Evolutionary conservation across 257 asterid species (phyloP).

Genomic region (Linaria vulgaris): DNA sequence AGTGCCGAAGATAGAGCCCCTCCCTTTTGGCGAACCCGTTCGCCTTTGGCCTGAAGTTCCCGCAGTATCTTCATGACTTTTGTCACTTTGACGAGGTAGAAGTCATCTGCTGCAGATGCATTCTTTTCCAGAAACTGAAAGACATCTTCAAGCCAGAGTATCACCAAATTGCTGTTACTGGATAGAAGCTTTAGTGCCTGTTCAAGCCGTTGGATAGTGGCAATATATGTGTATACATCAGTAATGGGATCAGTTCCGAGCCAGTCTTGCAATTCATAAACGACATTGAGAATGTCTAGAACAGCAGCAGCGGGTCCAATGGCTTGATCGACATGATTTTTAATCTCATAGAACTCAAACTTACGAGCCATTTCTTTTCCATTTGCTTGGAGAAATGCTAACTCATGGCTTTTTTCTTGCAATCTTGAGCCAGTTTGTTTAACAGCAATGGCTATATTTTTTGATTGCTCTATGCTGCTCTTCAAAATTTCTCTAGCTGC

Average conservation of each 20-base stretch:
- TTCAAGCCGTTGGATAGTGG: slow-evolving; percentile 44
- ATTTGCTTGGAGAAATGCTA: slow-evolving; percentile 33
- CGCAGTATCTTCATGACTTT: slow-evolving; percentile 41
- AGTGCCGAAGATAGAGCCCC: slow-evolving; percentile 44
- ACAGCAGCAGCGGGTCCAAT: slow-evolving; percentile 64
- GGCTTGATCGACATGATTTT: slow-evolving; percentile 44
- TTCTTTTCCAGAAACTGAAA: slow-evolving; percentile 33
- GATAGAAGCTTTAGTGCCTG: slow-evolving; percentile 68
- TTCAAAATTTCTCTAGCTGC: slow-evolving; percentile 54
- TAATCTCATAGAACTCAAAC: slow-evolving; percentile 50
- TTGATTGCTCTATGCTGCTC: slow-evolving; percentile 59
- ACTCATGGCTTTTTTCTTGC: slow-evolving; percentile 27
- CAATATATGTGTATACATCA: slow-evolving; percentile 35
- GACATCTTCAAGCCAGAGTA: slow-evolving; percentile 73
- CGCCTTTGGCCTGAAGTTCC: slow-evolving; percentile 44
- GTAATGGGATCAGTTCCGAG: slow-evolving; percentile 32
- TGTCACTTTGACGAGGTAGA: slow-evolving; percentile 39
- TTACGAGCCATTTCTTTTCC: slow-evolving; percentile 39
- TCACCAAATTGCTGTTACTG: slow-evolving; percentile 53
- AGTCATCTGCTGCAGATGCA: slow-evolving; percentile 30
- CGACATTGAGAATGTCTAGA: slow-evolving; percentile 49
- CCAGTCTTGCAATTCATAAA: slow-evolving; percentile 47
- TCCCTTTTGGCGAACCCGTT: slow-evolving; percentile 34
- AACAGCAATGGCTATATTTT: slow-evolving; percentile 40
- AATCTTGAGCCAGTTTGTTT: slow-evolving; percentile 42